Evolutionary conservation across 257 asterid species (phyloP).

Genomic region (Solanum gracilifrons): DNA sequence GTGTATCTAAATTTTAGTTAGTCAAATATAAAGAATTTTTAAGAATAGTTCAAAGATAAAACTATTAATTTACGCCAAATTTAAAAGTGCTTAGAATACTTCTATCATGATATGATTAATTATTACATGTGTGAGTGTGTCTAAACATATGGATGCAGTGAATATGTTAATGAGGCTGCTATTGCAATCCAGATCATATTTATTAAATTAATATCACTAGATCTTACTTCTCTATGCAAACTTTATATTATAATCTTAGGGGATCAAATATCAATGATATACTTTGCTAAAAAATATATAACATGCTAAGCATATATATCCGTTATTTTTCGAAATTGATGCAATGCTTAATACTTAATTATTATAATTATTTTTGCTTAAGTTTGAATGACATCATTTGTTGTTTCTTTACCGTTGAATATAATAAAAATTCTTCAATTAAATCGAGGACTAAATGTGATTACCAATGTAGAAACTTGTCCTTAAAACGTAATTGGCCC

Average conservation of each 20-base stretch:
- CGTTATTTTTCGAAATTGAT: neutral
- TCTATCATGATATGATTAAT: neutral
- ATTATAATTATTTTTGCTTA: neutral
- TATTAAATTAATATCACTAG: neutral
- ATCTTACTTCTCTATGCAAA: neutral
- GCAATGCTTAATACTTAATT: neutral
- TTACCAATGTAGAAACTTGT: neutral
- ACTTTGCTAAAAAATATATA: neutral
- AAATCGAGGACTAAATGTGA: neutral
- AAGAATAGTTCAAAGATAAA: no score
- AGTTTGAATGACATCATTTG: neutral
- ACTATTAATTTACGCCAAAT: no score
- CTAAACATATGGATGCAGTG: neutral
- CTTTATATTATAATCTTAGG: neutral
- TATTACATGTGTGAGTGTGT: neutral
- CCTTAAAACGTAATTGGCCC: neutral
- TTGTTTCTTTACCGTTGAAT: neutral
- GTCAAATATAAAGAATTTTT: no score
- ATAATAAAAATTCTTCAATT: neutral
- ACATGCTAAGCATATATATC: neutral
- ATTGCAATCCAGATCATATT: neutral
- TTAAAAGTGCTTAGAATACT: no score
- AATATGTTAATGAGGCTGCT: neutral
- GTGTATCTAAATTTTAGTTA: no score
- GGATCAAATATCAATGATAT: neutral